Base-by-base conservation (phyloP, 768 basidiomycete species). In the Lentinula sp. region DNA sequence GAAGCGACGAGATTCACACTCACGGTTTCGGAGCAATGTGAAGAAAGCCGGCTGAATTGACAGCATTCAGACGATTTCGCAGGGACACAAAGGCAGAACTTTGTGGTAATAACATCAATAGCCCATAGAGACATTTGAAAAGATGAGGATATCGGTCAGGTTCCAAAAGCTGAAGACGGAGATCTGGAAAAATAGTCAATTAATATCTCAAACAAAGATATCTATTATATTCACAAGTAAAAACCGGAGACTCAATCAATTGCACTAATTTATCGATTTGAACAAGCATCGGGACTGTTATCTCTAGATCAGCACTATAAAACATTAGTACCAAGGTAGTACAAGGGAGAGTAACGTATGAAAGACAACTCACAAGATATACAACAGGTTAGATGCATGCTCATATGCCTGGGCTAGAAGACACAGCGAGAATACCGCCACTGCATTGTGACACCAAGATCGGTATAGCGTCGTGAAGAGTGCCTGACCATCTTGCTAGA, bases 381-480 rank as follows among this genome's bases (percentile, higher is more conserved):
- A 88, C 16, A 99, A 79, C 3, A 99, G 81, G 71, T 95, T 98
- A 20, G 94, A 96, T 1, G 96, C 97, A 73, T 99, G 97, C 71
- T 99, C 97, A 66, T 99, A 99, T 2, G 97, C 96, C 71, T 99
- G 97, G 5, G 97, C 97, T 28, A 99, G 80, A 33, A 99, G 80
- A 72, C 97, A 99, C 6, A 99, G 81, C 1, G 97, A 94, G 70
- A 99, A 97, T 1, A 94, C 94, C 0, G 97, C 90, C 46, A 98
- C 95, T 1, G 96, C 91, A 69, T 98, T 98, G 67, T 99, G 97
- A 71, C 95, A 98, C 97, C 97, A 99, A 18, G 95, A 98, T 18
- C 93, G 83, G 68, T 99, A 99, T 3, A 99, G 77, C 0, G 90
- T 92, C 10, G 91, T 92, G 71, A 98, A 99, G 20, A 99, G 72